Evolutionary conservation across 140 eudicot species (phyloP).

Genomic region (Anethum foeniculum): DNA sequence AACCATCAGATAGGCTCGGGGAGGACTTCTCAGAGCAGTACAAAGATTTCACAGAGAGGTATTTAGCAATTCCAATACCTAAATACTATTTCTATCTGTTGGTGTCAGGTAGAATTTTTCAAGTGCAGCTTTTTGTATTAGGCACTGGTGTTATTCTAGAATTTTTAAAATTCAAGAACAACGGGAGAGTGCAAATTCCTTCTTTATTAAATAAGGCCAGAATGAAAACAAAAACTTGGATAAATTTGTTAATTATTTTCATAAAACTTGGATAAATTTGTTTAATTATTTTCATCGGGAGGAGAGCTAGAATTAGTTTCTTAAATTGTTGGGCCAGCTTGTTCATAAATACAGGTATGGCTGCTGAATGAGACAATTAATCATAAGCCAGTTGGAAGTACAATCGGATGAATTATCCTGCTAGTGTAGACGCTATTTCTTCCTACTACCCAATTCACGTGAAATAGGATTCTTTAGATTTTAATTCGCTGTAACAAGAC

Average conservation of each 20-base stretch:
- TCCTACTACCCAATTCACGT: neutral
- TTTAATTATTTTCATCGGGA: neutral
- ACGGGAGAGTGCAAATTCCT: neutral
- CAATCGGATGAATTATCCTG: neutral
- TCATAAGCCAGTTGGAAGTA: neutral
- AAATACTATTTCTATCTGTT: neutral
- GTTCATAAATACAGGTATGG: neutral
- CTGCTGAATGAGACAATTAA: neutral
- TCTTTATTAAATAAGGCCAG: neutral
- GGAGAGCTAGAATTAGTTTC: neutral
- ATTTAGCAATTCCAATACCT: neutral
- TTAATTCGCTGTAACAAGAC: neutral
- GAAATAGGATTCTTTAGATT: neutral
- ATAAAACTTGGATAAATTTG: neutral
- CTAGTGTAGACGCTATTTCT: neutral
- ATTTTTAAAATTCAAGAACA: neutral
- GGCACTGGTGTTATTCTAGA: neutral
- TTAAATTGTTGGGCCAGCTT: neutral
- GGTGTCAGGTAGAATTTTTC: neutral
- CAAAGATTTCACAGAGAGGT: constrained; percentile 91
- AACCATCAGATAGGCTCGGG: constrained; percentile 97
- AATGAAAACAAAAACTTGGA: neutral
- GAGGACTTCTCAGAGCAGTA: constrained; percentile 80
- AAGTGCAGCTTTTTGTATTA: neutral
- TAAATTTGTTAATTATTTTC: neutral